Base-by-base conservation (phyloP, 1,284 basidiomycete genomes). In the Amylostereum areolatum region DNA sequence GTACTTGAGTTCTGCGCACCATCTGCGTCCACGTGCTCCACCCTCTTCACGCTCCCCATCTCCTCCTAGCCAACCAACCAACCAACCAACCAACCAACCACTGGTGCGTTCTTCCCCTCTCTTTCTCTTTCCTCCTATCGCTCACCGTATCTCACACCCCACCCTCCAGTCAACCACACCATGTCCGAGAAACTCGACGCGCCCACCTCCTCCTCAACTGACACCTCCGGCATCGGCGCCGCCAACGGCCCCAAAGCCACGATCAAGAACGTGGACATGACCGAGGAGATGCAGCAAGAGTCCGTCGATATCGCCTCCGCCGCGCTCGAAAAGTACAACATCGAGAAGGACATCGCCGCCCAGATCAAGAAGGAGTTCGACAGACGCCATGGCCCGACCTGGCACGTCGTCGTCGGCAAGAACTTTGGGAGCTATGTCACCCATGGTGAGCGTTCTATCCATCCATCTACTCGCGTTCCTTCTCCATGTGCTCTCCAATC, bases 361-460 rank as follows among this genome's bases (percentile, higher is more conserved):
- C 85, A 92, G 69, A 90, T 97, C 78, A 99, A 99, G 80, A 92
- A 95, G 69, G 92, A 96, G 71, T 93, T 97, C 67, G 95, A 99
- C 77, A 77, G 83, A 69, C 77, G 86, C 67, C 87, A 92, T 61
- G 91, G 90, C 28, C 81, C 93, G 46, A 97, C 96, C 56, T 98
- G 96, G 96, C 95, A 98, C 67, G 91, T 92, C 64, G 92, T 99
- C 56, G 95, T 97, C 32, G 95, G 95, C 52, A 97, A 96, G 77
- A 94, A 95, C 74, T 95, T 94, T 81, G 94, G 94, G 43, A 93
- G 90, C 71, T 97, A 95, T 65, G 95, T 97, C 43, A 97, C 94
- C 31, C 95, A 97, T 63, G 93, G 94, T 97, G 59, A 65, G 89
- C 71, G 18, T 55, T 39, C 46, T 43, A 28, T 46, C 35, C 33